Evolutionary conservation across 495 filamentous ascomycete genomes (phyloP), one percentile per base, ranked within the genome.

Genomic region (Clavariopsis aquatica): DNA sequence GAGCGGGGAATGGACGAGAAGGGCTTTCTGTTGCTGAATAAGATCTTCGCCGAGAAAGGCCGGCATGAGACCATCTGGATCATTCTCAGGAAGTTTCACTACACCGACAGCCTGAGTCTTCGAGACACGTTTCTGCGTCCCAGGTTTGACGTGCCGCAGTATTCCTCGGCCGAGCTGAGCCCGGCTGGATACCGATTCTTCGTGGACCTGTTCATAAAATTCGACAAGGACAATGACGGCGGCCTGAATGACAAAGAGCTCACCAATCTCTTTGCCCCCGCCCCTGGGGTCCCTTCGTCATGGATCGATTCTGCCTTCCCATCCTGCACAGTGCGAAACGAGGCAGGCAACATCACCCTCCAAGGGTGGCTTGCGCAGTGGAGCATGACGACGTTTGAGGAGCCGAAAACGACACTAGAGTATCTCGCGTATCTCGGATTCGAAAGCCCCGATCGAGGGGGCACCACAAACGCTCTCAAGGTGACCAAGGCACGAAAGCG

Each of bases 1-100:
- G 82, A 88, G 3, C 84, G 82, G 52, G 95, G 94, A 0, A 88
- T 98, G 62, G 87, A 89, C 69, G 83, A 88, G 67, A 79, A 77
- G 19, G 93, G 92, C 6, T 98, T 98, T 65, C 80, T 98, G 26
- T 82, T 89, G 60, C 80, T 98, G 46, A 97, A 97, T 75, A 96
- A 92, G 77, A 84, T 96, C 58, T 98, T 96, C 72, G 93, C 92
- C 1, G 93, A 97, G 71, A 97, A 96, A 75, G 94, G 92, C 51
- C 87, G 94, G n/a, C 94, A 98, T 71, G 95, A 98, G 78, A 98
- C 94, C 0, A 90, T 98, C 27, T 98, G 94, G 94, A 89, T 92
- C 28, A 96, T 98, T 61, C 77, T 98, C 49, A 85, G 94, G n/a
- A 91, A 92, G 47, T 96, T 96, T 67, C 91, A 97, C 65, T 98